Base-by-base conservation (phyloP, 2,329 filamentous ascomycete genomes). In the Aureobasidium sp. region DNA sequence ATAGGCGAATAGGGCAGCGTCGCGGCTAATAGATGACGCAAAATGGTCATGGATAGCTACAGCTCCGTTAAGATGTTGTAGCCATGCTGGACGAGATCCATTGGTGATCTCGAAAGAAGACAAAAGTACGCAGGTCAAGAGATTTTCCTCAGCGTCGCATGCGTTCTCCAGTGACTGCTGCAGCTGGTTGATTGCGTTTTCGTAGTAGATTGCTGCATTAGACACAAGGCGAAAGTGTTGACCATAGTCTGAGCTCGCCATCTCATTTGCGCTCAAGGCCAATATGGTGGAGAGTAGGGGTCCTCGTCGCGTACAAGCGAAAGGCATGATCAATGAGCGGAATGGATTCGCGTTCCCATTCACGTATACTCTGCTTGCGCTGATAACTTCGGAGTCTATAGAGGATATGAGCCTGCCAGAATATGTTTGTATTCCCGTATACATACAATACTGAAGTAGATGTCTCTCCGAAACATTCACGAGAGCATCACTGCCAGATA, bases 61-160 rank as follows among this genome's bases (percentile, higher is more conserved):
- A 32, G 54, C 54, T 6, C 54, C 54, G n/a, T 37, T 58, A 6
- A 58, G 41, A 37, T 58, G 54, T 42, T 45, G 54, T n/a, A 58
- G 21, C 54, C 54, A 58, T 8, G 42, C 54, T 29, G 54, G 42
- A 3, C 42, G 54, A 16, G 11, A 13, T 16, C 54, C 54, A 8
- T 47, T 47, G 21, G 54, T 14, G 21, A 58, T 58, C 14, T 58
- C 54, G 14, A 58, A 58, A 11, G 54, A 45, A 27, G 54, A 58
- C 21, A 58, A 13, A 4, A 58, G 36, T 16, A 58, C 41, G 21
- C 54, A 58, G 6, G 54, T 47, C 30, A 58, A 11, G 7, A 58
- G 13, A 5, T 58, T 58, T 6, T 58, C 54, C 25, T 58, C 54
- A 11, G 54, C 54, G 5, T 47, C 42, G 4, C 7, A 10, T 7